Percentiles rank a stretch among this genome's conserved stretches.
Evolutionary conservation across 495 filamentous ascomycete genomes (phyloP).

Genomic region (Lasiosphaeria ovina): DNA sequence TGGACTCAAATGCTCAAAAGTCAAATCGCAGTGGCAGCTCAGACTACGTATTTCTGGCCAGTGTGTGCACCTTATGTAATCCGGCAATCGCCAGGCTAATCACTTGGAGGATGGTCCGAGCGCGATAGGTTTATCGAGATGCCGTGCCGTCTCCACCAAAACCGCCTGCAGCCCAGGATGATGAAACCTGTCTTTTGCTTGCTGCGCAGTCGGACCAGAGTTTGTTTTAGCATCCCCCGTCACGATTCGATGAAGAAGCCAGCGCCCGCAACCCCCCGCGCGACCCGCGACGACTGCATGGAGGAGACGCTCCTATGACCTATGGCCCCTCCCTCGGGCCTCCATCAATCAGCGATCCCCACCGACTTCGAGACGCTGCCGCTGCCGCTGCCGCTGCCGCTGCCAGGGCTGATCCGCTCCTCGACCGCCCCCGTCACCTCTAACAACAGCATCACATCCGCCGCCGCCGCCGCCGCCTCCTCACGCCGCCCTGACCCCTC

Average conservation of each 20-base stretch:
- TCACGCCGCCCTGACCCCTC: slow-evolving; percentile 44
- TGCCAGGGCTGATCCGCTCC: slow-evolving; percentile 33
- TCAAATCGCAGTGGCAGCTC: too few species aligned
- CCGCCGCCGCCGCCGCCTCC: slow-evolving; percentile 28
- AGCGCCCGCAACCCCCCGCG: slow-evolving; percentile 1
- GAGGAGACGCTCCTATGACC: slow-evolving; percentile 16
- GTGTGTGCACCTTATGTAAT: too few species aligned
- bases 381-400: slow-evolving; percentile 20
- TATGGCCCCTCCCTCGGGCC: slow-evolving; percentile 39
- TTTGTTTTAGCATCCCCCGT: too few species aligned
- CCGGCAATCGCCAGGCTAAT: too few species aligned
- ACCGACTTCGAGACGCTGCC: slow-evolving; percentile 28
- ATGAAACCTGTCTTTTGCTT: too few species aligned
- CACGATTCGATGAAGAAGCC: neutral
- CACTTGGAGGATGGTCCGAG: too few species aligned
- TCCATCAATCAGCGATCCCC: slow-evolving; percentile 29
- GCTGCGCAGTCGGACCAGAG: too few species aligned
- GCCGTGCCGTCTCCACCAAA: too few species aligned
- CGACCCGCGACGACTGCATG: slow-evolving; percentile 21
- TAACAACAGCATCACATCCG: slow-evolving; percentile 21
- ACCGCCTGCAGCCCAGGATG: too few species aligned
- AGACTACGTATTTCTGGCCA: too few species aligned
- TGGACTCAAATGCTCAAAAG: too few species aligned
- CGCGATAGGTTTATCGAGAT: too few species aligned
- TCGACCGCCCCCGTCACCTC: slow-evolving; percentile 39